Evolutionary conservation across 495 filamentous ascomycete species (phyloP).

Genomic region (Hypoxylon subgilvum): DNA sequence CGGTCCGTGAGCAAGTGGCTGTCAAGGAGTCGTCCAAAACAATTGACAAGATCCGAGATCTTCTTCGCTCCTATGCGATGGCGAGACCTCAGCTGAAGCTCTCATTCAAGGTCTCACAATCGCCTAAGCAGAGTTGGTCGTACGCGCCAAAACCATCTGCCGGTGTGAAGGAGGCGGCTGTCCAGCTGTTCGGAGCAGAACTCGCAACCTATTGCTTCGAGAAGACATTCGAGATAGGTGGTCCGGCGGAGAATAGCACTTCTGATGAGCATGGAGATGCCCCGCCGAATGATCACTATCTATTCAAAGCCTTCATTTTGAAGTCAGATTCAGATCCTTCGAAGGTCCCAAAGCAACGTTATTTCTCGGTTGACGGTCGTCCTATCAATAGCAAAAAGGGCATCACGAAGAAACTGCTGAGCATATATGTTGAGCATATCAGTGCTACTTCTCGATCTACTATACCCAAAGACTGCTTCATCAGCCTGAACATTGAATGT

Average conservation of each 20-base stretch:
- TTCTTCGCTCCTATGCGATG: slow-evolving; percentile 78
- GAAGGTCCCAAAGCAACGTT: slow-evolving; percentile 67
- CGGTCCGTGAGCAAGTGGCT: slow-evolving; percentile 73
- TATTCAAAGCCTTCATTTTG: slow-evolving; percentile 66
- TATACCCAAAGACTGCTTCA: slow-evolving; percentile 67
- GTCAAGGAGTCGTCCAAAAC: slow-evolving; percentile 67
- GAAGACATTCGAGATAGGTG: slow-evolving; percentile 26
- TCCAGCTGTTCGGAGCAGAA: slow-evolving; percentile 73
- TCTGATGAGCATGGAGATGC: not conserved
- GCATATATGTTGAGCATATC: slow-evolving; percentile 41
- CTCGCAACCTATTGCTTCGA: slow-evolving; percentile 57
- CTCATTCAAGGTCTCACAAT: slow-evolving; percentile 70
- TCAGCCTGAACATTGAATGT: slow-evolving; percentile 76
- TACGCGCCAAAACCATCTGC: slow-evolving; percentile 68
- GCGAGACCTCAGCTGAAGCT: slow-evolving; percentile 69
- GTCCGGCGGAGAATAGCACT: slow-evolving; percentile 4
- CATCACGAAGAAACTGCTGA: slow-evolving; percentile 68
- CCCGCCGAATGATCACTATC: not conserved
- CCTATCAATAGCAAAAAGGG: slow-evolving; percentile 71
- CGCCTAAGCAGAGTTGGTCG: slow-evolving; percentile 68
- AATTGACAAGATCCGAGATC: slow-evolving; percentile 66
- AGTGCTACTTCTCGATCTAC: slow-evolving; percentile 7
- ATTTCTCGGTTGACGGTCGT: slow-evolving; percentile 76
- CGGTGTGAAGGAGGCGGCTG: slow-evolving; percentile 66
- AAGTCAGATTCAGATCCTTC: slow-evolving; percentile 56